phyloP scores from a whole-genome alignment of 257 asterid genomes.

The Prunella vulgaris region DNA sequence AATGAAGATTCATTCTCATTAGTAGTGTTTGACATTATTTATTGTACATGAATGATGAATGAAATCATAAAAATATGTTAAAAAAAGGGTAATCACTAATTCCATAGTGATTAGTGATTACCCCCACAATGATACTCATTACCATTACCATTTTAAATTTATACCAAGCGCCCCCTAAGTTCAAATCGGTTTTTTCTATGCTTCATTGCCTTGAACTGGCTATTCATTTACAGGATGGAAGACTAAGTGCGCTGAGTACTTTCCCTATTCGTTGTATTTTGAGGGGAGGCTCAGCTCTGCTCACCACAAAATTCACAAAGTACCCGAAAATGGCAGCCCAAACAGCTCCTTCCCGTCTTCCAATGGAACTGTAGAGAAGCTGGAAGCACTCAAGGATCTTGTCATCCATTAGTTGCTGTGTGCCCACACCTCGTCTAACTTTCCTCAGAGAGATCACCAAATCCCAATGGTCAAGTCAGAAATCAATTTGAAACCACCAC shows the following conservation, averaged over 20 bases:
- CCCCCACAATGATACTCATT: no score
- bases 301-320: constrained; percentile 34
- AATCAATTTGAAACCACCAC: constrained; percentile 18
- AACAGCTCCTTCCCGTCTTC: constrained; percentile 31
- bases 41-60: no score
- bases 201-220: constrained; percentile 16
- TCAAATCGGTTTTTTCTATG: background rate
- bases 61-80: no score
- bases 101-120: no score
- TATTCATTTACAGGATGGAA: constrained; percentile 69
- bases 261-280: constrained; percentile 69
- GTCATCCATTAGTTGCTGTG: constrained; percentile 37
- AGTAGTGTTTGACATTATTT: no score
- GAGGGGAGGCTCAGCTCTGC: constrained; percentile 76
- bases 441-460: constrained; percentile 3
- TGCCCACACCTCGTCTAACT: constrained; percentile 13
- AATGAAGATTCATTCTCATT: no score
- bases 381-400: constrained; percentile 50
- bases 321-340: constrained; percentile 46
- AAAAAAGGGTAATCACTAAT: no score
- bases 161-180: no score
- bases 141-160: no score
- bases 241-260: constrained; percentile 65
- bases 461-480: constrained; percentile 15
- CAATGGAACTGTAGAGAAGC: constrained; percentile 61